Conservation (phyloP, 2,329 filamentous ascomycete genomes). For the Neonectria sp. region DNA sequence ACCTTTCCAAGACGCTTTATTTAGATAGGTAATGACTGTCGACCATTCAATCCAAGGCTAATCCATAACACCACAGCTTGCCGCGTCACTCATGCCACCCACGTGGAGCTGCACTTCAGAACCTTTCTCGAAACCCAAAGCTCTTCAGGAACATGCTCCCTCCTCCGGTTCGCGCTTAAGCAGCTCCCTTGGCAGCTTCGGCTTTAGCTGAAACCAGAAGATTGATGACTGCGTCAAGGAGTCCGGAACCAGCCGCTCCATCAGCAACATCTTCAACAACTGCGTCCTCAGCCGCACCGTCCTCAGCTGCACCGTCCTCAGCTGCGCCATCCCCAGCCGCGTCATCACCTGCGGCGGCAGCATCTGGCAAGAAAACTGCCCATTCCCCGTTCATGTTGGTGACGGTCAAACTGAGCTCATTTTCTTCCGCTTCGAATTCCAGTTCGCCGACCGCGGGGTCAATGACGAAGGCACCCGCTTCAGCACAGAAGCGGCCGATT, state of each 20-base stretch:
- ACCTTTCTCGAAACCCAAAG: background rate
- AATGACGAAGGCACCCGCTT: conserved; percentile 55
- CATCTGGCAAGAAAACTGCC: conserved; percentile 48
- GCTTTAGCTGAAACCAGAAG: background rate
- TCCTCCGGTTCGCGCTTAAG: background rate
- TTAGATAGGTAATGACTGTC: background rate
- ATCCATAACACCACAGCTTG: background rate
- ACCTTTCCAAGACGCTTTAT: background rate
- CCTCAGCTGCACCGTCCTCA: background rate
- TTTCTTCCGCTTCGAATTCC: conserved; percentile 60
- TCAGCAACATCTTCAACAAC: background rate
- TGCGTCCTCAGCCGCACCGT: background rate
- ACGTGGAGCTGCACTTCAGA: background rate
- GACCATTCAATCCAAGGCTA: background rate
- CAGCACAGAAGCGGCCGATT: conserved; percentile 54
- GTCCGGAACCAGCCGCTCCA: background rate
- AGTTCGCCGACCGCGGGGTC: conserved; percentile 46
- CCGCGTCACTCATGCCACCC: background rate
- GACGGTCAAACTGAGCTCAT: conserved; percentile 53
- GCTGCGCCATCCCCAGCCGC: conserved; percentile 25
- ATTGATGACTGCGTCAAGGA: background rate
- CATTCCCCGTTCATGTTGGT: conserved; percentile 53
- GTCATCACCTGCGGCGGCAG: background rate
- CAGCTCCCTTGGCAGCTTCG: background rate
- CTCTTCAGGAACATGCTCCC: background rate